Conservation (phyloP, 345 rosid genomes). For the Gossypium arboreum region DNA sequence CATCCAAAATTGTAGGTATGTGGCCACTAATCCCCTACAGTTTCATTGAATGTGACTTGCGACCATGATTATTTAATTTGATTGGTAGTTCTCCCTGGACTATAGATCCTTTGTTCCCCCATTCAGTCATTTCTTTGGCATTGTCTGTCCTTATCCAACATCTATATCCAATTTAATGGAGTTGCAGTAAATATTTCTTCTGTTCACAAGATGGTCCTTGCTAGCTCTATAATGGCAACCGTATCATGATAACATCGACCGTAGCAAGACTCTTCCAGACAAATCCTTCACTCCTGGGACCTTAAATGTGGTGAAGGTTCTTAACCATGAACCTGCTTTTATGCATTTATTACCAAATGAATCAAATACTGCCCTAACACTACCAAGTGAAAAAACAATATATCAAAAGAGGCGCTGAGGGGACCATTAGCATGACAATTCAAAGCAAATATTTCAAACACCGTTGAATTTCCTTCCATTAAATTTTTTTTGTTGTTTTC, state of each 20-base stretch:
- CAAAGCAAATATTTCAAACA: neutral
- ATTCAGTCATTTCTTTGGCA: neutral
- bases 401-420: neutral
- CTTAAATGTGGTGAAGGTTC: too few species aligned
- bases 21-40: neutral
- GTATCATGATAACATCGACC: neutral
- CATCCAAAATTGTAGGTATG: neutral
- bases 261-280: neutral
- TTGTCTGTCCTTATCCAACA: neutral
- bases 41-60: neutral
- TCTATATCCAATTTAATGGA: neutral
- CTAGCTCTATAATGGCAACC: neutral
- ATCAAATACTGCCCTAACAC: neutral
- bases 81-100: neutral
- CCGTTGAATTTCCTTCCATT: neutral
- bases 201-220: neutral
- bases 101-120: neutral
- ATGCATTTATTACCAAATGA: neutral
- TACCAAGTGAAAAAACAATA: neutral
- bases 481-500: neutral
- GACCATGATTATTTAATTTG: neutral
- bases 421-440: conserved; percentile 6
- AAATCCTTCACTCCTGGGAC: neutral
- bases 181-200: neutral
- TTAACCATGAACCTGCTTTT: neutral